Percentiles rank a stretch among this genome's conserved stretches.
Conservation (phyloP, 2,329 filamentous ascomycete species). For the Aspergillus fijiensis region DNA sequence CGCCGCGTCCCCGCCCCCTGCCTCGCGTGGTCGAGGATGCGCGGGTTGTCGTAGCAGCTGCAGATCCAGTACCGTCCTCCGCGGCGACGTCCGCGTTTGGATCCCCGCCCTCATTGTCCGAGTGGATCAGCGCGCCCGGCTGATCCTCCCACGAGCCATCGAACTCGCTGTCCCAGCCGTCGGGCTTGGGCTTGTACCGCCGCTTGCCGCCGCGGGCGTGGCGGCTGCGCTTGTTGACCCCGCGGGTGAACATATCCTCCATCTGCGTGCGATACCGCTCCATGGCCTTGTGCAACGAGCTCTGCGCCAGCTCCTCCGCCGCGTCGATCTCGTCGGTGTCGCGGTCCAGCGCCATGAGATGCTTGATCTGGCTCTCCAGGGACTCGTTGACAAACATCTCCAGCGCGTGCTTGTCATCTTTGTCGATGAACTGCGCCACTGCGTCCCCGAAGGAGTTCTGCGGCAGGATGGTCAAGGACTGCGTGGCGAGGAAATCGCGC, state of each 20-base stretch:
- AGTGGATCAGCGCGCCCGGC: slow-evolving; percentile 61
- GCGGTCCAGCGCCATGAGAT: slow-evolving; percentile 66
- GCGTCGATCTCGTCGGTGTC: slow-evolving; percentile 69
- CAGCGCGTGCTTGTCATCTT: slow-evolving; percentile 93
- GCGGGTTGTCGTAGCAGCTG: slow-evolving; percentile 28
- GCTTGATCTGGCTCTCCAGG: slow-evolving; percentile 67
- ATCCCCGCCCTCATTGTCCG: slow-evolving; percentile 52
- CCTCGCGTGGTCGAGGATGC: slow-evolving; percentile 46
- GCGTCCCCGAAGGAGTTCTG: slow-evolving; percentile 92
- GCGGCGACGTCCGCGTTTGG: slow-evolving; percentile 47
- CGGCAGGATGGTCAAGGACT: slow-evolving; percentile 88
- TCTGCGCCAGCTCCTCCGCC: slow-evolving; percentile 60
- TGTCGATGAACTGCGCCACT: slow-evolving; percentile 87
- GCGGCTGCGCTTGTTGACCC: slow-evolving; percentile 55
- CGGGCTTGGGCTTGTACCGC: slow-evolving; percentile 72
- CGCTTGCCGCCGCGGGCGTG: slow-evolving; percentile 42
- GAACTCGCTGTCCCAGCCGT: slow-evolving; percentile 83
- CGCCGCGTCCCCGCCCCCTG: slow-evolving; percentile 47
- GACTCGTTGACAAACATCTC: slow-evolving; percentile 74
- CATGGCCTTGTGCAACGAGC: slow-evolving; percentile 72
- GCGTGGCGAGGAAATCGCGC: slow-evolving; percentile 78
- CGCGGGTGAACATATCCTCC: slow-evolving; percentile 69
- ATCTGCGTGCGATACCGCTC: slow-evolving; percentile 67
- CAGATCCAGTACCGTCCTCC: slow-evolving; percentile 46
- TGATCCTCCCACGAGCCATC: slow-evolving; percentile 85